These are phyloP conservation scores for Paraphoma sp. DNA, from an alignment of 2,329 filamentous ascomycete genomes.

Conservation along the genomic window DNA sequence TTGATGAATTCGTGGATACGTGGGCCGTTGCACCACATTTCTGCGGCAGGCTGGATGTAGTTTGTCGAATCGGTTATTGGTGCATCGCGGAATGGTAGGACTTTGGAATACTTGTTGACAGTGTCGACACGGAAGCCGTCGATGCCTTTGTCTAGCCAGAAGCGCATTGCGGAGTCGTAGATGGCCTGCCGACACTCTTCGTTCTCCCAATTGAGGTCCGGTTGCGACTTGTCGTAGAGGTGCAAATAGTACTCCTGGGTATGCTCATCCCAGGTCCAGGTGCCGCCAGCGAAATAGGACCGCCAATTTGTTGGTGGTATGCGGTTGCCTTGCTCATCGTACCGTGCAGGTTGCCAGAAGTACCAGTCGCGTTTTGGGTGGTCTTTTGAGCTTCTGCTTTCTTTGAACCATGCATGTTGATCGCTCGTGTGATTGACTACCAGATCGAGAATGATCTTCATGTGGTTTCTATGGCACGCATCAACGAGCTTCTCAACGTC, in stretches of 20 bases:
- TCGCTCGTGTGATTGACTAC: constrained; percentile 81
- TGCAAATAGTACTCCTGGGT: constrained; percentile 57
- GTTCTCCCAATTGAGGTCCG: constrained; percentile 59
- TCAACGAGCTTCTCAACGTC: constrained; percentile 70
- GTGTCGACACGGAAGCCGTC: constrained; percentile 58
- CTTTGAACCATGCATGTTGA: constrained; percentile 74
- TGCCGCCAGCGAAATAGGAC: constrained; percentile 48
- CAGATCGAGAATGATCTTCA: constrained; percentile 76
- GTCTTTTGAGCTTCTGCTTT: constrained; percentile 66
- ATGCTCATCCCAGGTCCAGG: constrained; percentile 54
- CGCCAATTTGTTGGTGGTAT: constrained; percentile 65
- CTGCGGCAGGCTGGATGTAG: constrained; percentile 56
- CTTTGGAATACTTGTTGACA: constrained; percentile 58
- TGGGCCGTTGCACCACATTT: constrained; percentile 64
- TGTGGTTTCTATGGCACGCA: constrained; percentile 66
- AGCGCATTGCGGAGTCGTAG: constrained; percentile 53
- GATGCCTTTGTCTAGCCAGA: constrained; percentile 57
- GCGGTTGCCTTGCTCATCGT: constrained; percentile 60
- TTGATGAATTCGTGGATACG: constrained; percentile 64
- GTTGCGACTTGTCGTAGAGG: constrained; percentile 55
- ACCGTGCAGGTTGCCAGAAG: constrained; percentile 67
- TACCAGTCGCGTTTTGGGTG: constrained; percentile 75
- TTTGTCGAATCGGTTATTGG: constrained; percentile 48
- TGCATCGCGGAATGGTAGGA: constrained; percentile 52
- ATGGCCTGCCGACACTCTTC: constrained; percentile 53